Percentiles rank a stretch among this genome's conserved stretches.
These are phyloP conservation scores for Cutaneotrichosporon sp. DNA, from an alignment of 1,284 basidiomycete species.

Conservation along the genomic window DNA sequence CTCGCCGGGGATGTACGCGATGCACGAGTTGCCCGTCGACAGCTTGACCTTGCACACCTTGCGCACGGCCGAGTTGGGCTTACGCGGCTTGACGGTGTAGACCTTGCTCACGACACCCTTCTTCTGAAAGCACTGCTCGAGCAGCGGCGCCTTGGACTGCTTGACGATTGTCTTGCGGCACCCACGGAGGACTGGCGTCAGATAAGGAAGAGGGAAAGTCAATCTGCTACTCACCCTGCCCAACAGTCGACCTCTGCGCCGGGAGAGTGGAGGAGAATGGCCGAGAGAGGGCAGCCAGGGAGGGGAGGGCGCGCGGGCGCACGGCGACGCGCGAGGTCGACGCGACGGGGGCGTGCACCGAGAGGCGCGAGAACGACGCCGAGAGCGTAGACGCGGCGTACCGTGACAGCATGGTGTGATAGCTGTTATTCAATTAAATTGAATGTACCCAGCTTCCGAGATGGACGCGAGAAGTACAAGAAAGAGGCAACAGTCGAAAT, in stretches of 20 bases:
- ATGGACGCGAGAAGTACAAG: not conserved
- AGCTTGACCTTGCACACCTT: slow-evolving; percentile 95
- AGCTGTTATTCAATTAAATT: no score
- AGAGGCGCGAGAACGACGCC: slow-evolving; percentile 34
- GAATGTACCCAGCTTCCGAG: not conserved
- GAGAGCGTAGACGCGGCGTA: slow-evolving; percentile 31
- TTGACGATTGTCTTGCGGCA: slow-evolving; percentile 48
- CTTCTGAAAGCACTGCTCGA: slow-evolving; percentile 74
- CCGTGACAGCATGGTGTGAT: slow-evolving; percentile 21
- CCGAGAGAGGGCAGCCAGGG: slow-evolving; percentile 52
- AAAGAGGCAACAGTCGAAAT: slow-evolving; percentile 1
- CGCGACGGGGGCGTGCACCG: slow-evolving; percentile 32
- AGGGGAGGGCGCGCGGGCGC: slow-evolving; percentile 4
- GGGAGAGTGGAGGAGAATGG: slow-evolving; percentile 65
- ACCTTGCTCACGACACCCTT: slow-evolving; percentile 87
- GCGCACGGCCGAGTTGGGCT: slow-evolving; percentile 97
- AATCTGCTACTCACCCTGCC: slow-evolving; percentile 59
- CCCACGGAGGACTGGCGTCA: slow-evolving; percentile 38
- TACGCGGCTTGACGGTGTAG: slow-evolving; percentile 86
- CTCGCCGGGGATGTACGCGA: slow-evolving; percentile 95
- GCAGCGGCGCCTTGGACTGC: slow-evolving; percentile 68
- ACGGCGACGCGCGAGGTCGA: slow-evolving; percentile 31
- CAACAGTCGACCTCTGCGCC: slow-evolving; percentile 64
- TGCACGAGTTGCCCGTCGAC: slow-evolving; percentile 81
- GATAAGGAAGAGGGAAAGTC: not conserved